Conservation (phyloP, 1,284 basidiomycete genomes). For the Entoloma clypeatum region DNA sequence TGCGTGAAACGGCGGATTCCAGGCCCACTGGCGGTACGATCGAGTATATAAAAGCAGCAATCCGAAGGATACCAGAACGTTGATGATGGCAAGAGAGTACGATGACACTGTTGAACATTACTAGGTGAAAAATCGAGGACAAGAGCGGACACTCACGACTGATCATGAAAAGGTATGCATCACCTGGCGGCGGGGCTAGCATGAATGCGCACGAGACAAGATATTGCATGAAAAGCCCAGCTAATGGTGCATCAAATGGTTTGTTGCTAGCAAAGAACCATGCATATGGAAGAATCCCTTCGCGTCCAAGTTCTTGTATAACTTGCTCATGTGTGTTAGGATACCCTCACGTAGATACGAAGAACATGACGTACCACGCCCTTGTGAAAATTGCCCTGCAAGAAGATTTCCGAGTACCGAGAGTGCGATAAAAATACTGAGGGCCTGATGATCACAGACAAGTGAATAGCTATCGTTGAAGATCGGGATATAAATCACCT, state of each 20-base stretch:
- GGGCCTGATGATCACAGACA: slow-evolving; percentile 32
- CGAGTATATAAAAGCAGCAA: slow-evolving; percentile 38
- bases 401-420: slow-evolving; percentile 63
- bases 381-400: slow-evolving; percentile 58
- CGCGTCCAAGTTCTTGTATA: slow-evolving; percentile 66
- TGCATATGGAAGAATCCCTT: slow-evolving; percentile 60
- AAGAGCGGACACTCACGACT: slow-evolving; percentile 41
- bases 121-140: not conserved
- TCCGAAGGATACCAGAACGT: slow-evolving; percentile 24
- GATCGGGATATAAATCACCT: slow-evolving; percentile 33
- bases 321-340: slow-evolving; percentile 33
- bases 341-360: not conserved
- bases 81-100: slow-evolving; percentile 25
- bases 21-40: slow-evolving; percentile 42
- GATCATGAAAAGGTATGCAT: slow-evolving; percentile 65
- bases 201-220: slow-evolving; percentile 48
- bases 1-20: slow-evolving; percentile 62
- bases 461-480: not conserved
- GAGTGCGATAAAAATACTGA: slow-evolving; percentile 59
- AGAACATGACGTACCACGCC: slow-evolving; percentile 42
- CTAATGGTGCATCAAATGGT: slow-evolving; percentile 57
- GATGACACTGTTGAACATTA: slow-evolving; percentile 6
- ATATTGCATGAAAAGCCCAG: slow-evolving; percentile 56
- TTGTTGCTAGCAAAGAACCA: slow-evolving; percentile 61
- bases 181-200: slow-evolving; percentile 54